Conservation (phyloP, 108 stramenopile genomes). For the Nitzschia sp. region DNA sequence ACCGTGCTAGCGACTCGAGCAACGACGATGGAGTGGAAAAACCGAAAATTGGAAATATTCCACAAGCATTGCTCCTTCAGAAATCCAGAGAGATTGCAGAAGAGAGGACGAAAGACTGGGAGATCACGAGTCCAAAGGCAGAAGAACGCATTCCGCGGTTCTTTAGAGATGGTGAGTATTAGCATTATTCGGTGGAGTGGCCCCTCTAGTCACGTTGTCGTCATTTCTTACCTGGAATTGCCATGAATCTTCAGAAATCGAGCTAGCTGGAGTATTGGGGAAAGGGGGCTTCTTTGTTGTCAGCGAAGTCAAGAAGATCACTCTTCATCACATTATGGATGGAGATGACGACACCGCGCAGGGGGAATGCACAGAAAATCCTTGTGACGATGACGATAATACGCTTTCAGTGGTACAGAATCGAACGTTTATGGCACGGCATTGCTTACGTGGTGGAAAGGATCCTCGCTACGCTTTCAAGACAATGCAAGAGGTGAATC, state of each 20-base stretch:
- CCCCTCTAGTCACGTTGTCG: too few relatives aligned
- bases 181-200: too few relatives aligned
- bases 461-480: constrained; percentile 73
- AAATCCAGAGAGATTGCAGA: constrained; percentile 54
- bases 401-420: constrained; percentile 55
- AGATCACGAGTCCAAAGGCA: constrained; percentile 56
- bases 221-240: too few relatives aligned
- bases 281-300: constrained; percentile 74
- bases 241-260: constrained; percentile 49
- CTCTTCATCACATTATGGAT: constrained; percentile 3
- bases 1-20: too few relatives aligned
- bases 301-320: constrained; percentile 45
- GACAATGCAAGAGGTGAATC: constrained; percentile 43
- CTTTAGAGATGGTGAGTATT: constrained; percentile 48
- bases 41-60: constrained; percentile 50
- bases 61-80: constrained; percentile 52
- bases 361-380: constrained; percentile 6
- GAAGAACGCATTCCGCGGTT: constrained; percentile 62
- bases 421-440: constrained; percentile 59
- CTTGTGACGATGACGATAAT: constrained; percentile 47
- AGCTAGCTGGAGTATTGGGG: constrained; percentile 55
- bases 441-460: constrained; percentile 60
- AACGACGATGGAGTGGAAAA: not conserved
- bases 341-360: not conserved
- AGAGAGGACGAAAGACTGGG: constrained; percentile 54